A percentile compares a stretch with the other conserved stretches of the same genome.
phyloP scores from a whole-genome alignment of 176 grass and related monocot genomes.

The Phragmites australis region DNA sequence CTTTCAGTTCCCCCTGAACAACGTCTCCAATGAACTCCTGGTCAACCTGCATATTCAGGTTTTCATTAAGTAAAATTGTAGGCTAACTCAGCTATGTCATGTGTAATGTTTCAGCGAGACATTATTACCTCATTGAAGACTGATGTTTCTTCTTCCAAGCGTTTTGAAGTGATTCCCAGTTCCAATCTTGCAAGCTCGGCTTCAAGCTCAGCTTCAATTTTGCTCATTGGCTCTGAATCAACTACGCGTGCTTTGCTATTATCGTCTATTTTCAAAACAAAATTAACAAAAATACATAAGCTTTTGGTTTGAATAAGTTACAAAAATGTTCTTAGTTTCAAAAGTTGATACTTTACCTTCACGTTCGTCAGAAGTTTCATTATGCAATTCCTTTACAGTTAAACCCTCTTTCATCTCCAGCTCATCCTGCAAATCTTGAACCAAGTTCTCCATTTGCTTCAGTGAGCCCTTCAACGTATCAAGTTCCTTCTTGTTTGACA shows the following conservation, averaged over 20 bases:
- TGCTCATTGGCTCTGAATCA: constrained; percentile 69
- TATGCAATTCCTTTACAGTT: constrained; percentile 71
- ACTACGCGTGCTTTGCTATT: constrained; percentile 17
- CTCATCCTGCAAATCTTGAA: constrained; percentile 97
- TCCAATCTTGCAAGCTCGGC: constrained; percentile 86
- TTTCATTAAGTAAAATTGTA: constrained; percentile 21
- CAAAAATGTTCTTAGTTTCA: background rate
- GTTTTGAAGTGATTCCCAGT: constrained; percentile 60
- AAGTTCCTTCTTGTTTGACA: constrained; percentile 77
- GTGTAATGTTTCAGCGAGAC: constrained; percentile 10
- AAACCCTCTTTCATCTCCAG: constrained; percentile 88
- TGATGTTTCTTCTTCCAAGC: constrained; percentile 52
- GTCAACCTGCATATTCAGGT: constrained; percentile 50
- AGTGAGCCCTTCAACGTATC: constrained; percentile 63
- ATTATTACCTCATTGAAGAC: constrained; percentile 55
- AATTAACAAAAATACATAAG: constrained; percentile 10
- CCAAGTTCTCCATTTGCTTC: constrained; percentile 74
- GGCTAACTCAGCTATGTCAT: constrained; percentile 21
- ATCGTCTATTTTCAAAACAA: constrained; percentile 36
- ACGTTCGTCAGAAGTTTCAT: constrained; percentile 42
- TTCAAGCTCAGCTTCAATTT: constrained; percentile 95
- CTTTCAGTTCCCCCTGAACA: constrained; percentile 75
- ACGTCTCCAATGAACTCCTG: constrained; percentile 67
- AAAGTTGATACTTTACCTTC: constrained; percentile 34
- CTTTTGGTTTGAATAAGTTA: constrained; percentile 15